Percentiles rank a stretch among this genome's conserved stretches.
phyloP scores from a whole-genome alignment of 2,329 filamentous ascomycete genomes.

The Coccinonectria pachysandricola region DNA sequence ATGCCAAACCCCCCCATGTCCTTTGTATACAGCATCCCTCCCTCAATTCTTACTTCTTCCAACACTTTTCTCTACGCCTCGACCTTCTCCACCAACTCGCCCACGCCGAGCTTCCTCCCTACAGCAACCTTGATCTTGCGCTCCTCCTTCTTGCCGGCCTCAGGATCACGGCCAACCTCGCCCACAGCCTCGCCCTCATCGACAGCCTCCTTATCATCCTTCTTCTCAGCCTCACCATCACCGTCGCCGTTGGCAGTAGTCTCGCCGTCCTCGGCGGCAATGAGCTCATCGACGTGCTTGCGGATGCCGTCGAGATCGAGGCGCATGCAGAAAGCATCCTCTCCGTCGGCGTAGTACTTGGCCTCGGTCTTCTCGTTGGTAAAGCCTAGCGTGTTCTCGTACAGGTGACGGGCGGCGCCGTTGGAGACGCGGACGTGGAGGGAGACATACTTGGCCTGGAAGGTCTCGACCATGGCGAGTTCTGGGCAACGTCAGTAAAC shows the following conservation, averaged over 20 bases:
- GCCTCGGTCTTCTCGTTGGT: slow-evolving; percentile 73
- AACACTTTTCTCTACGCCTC: no score
- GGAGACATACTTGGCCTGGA: slow-evolving; percentile 82
- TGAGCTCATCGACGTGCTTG: slow-evolving; percentile 31
- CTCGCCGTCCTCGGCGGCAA: slow-evolving; percentile 31
- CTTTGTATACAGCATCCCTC: no score
- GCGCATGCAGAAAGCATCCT: slow-evolving; percentile 91
- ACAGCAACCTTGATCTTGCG: slow-evolving; percentile 79
- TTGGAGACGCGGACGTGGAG: slow-evolving; percentile 95
- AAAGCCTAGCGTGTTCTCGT: slow-evolving; percentile 87
- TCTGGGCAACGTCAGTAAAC: slow-evolving; percentile 40
- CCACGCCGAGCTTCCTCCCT: slow-evolving; percentile 68
- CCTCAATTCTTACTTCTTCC: no score
- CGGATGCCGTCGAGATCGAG: slow-evolving; percentile 63
- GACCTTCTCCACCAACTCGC: slow-evolving; percentile 63
- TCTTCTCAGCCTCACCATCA: no score
- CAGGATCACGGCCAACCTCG: slow-evolving; percentile 45
- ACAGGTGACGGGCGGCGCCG: slow-evolving; percentile 79
- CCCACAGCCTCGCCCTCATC: slow-evolving; percentile 66
- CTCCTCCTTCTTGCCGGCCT: slow-evolving; percentile 28
- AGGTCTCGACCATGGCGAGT: slow-evolving; percentile 93
- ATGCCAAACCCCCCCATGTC: no score
- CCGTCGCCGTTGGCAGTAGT: slow-evolving; percentile 7
- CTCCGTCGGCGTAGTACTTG: slow-evolving; percentile 95
- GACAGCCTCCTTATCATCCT: no score